phyloP scores from a whole-genome alignment of 2,329 filamentous ascomycete genomes.

The Penicillium sp. region DNA sequence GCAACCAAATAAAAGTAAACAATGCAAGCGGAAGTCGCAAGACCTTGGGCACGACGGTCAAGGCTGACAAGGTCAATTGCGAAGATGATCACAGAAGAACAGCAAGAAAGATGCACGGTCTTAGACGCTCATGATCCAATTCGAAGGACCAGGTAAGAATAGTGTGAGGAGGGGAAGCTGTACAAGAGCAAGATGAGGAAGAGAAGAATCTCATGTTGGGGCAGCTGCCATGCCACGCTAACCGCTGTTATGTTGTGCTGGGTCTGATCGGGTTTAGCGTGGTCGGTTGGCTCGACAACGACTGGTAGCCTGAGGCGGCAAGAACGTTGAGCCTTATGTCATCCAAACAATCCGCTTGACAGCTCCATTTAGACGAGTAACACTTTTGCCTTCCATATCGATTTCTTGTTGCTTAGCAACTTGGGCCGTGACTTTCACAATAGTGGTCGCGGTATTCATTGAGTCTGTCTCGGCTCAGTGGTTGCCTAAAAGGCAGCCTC shows the following conservation, averaged over 20 bases:
- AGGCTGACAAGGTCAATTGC: conserved; percentile 6
- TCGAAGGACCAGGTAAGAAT: conserved; percentile 22
- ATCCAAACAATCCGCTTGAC: conserved; percentile 8
- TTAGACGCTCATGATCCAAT: conserved; percentile 30
- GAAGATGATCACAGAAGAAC: conserved; percentile 11
- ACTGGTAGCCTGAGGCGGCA: conserved; percentile 22
- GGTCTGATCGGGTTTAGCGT: conserved; percentile 29
- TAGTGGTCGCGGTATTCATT: too few relatives aligned
- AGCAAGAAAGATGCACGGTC: conserved; percentile 8
- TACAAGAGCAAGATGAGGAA: conserved; percentile 15
- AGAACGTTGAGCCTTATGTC: conserved; percentile 7
- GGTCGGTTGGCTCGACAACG: conserved; percentile 39
- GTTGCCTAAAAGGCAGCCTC: neutral
- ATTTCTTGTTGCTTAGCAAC: too few relatives aligned
- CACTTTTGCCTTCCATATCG: too few relatives aligned
- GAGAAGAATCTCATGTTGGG: conserved; percentile 29
- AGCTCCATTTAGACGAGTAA: too few relatives aligned
- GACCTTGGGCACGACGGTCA: conserved; percentile 2
- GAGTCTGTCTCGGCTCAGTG: neutral
- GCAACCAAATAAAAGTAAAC: conserved; percentile 6
- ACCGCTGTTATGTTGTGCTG: conserved; percentile 40
- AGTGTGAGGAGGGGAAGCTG: conserved; percentile 11
- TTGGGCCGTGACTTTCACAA: too few relatives aligned
- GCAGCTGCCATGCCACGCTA: conserved; percentile 34
- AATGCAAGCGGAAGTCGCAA: conserved; percentile 3